These are phyloP conservation scores for Mycena citricolor DNA, from an alignment of 1,284 basidiomycete species.

Conservation along the genomic window DNA sequence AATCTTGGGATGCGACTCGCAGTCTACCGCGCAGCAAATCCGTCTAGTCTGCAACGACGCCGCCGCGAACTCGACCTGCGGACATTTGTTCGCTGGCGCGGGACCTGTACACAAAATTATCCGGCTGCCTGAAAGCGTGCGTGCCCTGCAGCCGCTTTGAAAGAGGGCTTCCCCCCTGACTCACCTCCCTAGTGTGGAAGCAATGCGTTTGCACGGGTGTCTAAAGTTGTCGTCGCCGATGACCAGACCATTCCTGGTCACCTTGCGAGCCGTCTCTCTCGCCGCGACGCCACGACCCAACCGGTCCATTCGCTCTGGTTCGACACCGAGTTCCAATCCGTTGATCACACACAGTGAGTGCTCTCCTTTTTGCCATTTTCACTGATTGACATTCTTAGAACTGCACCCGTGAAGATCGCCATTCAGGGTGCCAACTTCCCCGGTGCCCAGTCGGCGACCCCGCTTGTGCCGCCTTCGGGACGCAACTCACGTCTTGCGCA, in stretches of 20 bases:
- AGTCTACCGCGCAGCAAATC: constrained; percentile 42
- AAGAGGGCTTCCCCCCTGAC: neutral
- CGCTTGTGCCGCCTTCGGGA: constrained; percentile 25
- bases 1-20: constrained; percentile 45
- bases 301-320: constrained; percentile 43
- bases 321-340: constrained; percentile 41
- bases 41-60: constrained; percentile 44
- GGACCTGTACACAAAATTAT: constrained; percentile 51
- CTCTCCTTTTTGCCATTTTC: neutral
- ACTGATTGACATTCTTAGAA: constrained; percentile 22
- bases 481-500: constrained; percentile 28
- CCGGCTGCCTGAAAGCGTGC: constrained; percentile 47
- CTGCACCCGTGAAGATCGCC: constrained; percentile 40
- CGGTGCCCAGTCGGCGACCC: constrained; percentile 26
- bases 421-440: constrained; percentile 36
- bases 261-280: constrained; percentile 34
- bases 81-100: constrained; percentile 41
- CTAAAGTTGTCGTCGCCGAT: constrained; percentile 17
- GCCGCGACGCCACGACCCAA: constrained; percentile 32
- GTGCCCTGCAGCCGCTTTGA: constrained; percentile 19
- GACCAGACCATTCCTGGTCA: constrained; percentile 43
- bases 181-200: constrained; percentile 42
- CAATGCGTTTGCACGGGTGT: constrained; percentile 50
- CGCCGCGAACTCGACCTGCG: constrained; percentile 32
- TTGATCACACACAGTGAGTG: constrained; percentile 33